Evolutionary conservation across 2,329 filamentous ascomycete genomes (phyloP).

Genomic region (Lachnellula cervina): DNA sequence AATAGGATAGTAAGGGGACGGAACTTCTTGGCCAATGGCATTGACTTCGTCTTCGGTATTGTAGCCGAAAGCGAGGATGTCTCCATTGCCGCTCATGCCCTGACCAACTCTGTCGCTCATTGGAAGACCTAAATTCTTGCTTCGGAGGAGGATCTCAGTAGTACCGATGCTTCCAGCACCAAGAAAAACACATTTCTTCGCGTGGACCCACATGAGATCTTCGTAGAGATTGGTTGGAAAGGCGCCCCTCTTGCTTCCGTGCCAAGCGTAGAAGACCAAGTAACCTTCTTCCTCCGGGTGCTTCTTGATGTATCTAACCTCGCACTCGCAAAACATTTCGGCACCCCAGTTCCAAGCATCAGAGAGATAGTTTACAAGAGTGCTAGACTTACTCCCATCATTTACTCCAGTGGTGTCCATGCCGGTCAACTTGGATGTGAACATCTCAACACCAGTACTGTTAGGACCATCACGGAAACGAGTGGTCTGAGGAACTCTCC

Average conservation of each 20-base stretch:
- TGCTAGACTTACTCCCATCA: constrained; percentile 63
- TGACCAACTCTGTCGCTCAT: constrained; percentile 54
- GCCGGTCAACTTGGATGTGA: constrained; percentile 53
- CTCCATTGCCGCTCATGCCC: constrained; percentile 62
- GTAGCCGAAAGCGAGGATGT: constrained; percentile 61
- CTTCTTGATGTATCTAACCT: constrained; percentile 59
- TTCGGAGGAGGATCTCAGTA: constrained; percentile 60
- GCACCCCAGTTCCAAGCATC: constrained; percentile 71
- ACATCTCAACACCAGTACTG: constrained; percentile 60
- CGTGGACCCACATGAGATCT: constrained; percentile 63
- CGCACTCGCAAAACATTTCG: constrained; percentile 65
- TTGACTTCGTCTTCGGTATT: constrained; percentile 55
- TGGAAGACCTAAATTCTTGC: constrained; percentile 51
- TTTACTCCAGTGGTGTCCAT: constrained; percentile 62
- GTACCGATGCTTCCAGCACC: constrained; percentile 61
- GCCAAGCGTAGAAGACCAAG: constrained; percentile 60
- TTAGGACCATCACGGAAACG: constrained; percentile 58
- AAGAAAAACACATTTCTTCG: constrained; percentile 60
- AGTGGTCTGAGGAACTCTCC: constrained; percentile 56
- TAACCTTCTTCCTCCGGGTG: constrained; percentile 49
- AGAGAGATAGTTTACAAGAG: constrained; percentile 60
- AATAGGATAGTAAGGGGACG: constrained; percentile 47
- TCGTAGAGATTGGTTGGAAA: constrained; percentile 51
- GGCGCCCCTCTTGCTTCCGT: constrained; percentile 51
- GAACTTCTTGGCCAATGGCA: constrained; percentile 47